A percentile compares a stretch with the other conserved stretches of the same genome.
phyloP scores from a whole-genome alignment of 108 stramenopile genomes.

The Cylindrotheca fusiformis region DNA sequence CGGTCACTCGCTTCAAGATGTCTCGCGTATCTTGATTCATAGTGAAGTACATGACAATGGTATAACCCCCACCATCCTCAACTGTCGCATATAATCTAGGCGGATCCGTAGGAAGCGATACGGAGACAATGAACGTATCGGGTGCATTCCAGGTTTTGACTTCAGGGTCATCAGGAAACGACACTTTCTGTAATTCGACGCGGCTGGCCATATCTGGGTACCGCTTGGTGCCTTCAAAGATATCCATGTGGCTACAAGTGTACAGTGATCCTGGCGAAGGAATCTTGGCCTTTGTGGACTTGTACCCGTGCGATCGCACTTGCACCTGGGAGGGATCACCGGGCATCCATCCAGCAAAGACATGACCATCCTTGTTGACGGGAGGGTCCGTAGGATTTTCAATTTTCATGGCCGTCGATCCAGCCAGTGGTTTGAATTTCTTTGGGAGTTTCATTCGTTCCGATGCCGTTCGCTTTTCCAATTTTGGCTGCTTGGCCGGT shows the following conservation, averaged over 20 bases:
- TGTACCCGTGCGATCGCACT: constrained; percentile 72
- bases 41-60: constrained; percentile 63
- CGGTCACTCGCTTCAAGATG: constrained; percentile 76
- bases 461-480: background rate
- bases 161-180: constrained; percentile 36
- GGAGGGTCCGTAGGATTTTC: constrained; percentile 51
- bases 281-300: constrained; percentile 68
- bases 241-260: constrained; percentile 62
- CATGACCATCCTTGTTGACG: constrained; percentile 44
- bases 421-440: constrained; percentile 47
- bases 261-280: constrained; percentile 74
- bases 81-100: constrained; percentile 49
- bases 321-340: constrained; percentile 36
- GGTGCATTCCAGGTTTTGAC: constrained; percentile 76
- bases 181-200: constrained; percentile 55
- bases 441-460: background rate
- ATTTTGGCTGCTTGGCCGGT: background rate
- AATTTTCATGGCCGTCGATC: constrained; percentile 58
- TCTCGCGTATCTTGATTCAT: constrained; percentile 78
- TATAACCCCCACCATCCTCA: constrained; percentile 73
- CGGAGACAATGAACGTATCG: constrained; percentile 64
- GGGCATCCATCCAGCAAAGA: constrained; percentile 59
- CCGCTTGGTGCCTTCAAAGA: constrained; percentile 60
- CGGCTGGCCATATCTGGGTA: constrained; percentile 63
- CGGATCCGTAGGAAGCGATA: constrained; percentile 80